phyloP scores from a whole-genome alignment of 1,139 yeast species.

The Candida tunisiensis region DNA sequence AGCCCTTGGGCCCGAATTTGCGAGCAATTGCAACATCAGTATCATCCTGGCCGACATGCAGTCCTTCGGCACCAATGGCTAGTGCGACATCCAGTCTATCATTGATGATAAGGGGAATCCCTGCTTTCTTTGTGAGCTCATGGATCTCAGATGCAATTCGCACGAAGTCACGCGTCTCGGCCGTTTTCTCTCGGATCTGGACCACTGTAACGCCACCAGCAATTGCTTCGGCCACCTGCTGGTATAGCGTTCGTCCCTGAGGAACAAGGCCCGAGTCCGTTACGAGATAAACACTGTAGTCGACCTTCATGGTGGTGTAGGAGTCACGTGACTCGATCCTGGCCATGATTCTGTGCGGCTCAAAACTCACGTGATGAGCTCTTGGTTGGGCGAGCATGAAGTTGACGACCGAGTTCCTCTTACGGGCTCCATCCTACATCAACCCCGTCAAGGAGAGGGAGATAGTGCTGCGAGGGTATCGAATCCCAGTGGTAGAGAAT shows the following conservation, averaged over 20 bases:
- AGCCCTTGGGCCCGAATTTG: slow-evolving; percentile 47
- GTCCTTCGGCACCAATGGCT: slow-evolving; percentile 82
- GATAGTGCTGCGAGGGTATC: slow-evolving; percentile 21
- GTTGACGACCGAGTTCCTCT: slow-evolving; percentile 31
- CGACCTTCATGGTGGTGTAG: slow-evolving; percentile 17
- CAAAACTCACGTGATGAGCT: too few species aligned
- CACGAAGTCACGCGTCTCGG: slow-evolving; percentile 54
- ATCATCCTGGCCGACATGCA: slow-evolving; percentile 91
- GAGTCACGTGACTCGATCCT: not conserved
- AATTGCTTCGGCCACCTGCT: slow-evolving; percentile 37
- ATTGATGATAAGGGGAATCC: slow-evolving; percentile 70
- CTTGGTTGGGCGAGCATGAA: slow-evolving; percentile 29
- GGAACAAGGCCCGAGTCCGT: slow-evolving; percentile 75
- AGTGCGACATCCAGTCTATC: slow-evolving; percentile 83
- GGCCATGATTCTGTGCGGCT: not conserved
- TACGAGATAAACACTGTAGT: slow-evolving; percentile 59
- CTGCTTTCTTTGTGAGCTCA: slow-evolving; percentile 35
- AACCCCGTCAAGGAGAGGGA: slow-evolving; percentile 30
- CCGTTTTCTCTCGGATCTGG: slow-evolving; percentile 67
- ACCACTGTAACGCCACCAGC: slow-evolving; percentile 64
- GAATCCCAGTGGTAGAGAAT: slow-evolving; percentile 26
- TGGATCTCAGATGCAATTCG: slow-evolving; percentile 45
- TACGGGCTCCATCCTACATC: slow-evolving; percentile 33
- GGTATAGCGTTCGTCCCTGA: slow-evolving; percentile 33
- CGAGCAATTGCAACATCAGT: slow-evolving; percentile 51